These are phyloP conservation scores for Terana coerulea DNA, from an alignment of 768 basidiomycete genomes.

Conservation along the genomic window DNA sequence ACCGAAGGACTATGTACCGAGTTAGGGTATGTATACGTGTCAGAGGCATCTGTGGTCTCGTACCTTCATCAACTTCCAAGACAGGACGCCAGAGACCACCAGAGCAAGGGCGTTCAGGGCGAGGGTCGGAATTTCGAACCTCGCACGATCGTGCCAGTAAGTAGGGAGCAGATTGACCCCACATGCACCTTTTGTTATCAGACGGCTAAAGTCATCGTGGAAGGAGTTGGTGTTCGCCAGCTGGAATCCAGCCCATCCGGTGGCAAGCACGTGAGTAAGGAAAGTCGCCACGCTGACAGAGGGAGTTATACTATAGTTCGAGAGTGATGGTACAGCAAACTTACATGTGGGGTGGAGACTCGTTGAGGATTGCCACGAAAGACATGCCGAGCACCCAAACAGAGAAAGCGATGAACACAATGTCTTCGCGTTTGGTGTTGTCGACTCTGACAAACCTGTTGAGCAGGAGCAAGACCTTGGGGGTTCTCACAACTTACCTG, in stretches of 20 bases:
- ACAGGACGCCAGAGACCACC: slow-evolving; percentile 57
- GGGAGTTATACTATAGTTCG: not conserved
- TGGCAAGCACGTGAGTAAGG: slow-evolving; percentile 69
- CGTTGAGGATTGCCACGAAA: slow-evolving; percentile 63
- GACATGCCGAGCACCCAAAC: slow-evolving; percentile 81
- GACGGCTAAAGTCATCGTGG: slow-evolving; percentile 47
- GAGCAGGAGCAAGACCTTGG: not conserved
- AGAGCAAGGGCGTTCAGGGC: slow-evolving; percentile 59
- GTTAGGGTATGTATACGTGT: not conserved
- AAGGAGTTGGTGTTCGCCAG: slow-evolving; percentile 58
- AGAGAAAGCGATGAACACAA: slow-evolving; percentile 75
- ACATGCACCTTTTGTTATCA: slow-evolving; percentile 68
- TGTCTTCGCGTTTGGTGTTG: slow-evolving; percentile 74
- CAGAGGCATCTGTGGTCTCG: not conserved
- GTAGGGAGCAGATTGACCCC: slow-evolving; percentile 47
- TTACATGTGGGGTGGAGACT: slow-evolving; percentile 75
- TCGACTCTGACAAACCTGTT: slow-evolving; percentile 44
- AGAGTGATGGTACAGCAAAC: slow-evolving; percentile 1
- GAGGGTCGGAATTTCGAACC: slow-evolving; percentile 62
- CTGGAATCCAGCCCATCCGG: slow-evolving; percentile 70
- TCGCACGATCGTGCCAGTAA: slow-evolving; percentile 61
- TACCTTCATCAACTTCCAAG: slow-evolving; percentile 76
- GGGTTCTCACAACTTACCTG: slow-evolving; percentile 41
- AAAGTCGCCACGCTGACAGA: slow-evolving; percentile 54
- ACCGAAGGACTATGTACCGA: slow-evolving; percentile 54